Evolutionary conservation across 192 early-diverging fungal species (phyloP).

Genomic region (Phycomyces blakesleeanus): DNA sequence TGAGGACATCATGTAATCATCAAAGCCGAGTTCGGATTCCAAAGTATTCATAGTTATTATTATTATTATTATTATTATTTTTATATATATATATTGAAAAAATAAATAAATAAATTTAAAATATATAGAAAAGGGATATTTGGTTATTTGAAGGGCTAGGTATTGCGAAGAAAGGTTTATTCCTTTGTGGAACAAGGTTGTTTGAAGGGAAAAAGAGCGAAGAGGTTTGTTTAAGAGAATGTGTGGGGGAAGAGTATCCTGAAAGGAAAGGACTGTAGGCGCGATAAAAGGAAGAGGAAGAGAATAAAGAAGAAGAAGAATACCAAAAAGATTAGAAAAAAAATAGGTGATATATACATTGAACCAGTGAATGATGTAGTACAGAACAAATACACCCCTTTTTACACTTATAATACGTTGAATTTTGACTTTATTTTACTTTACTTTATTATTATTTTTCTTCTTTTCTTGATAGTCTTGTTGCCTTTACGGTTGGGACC

Average conservation of each 20-base stretch:
- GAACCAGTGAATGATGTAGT: not conserved
- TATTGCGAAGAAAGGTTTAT: no score
- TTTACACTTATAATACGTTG: not conserved
- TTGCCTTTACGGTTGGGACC: no score
- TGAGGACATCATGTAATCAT: conserved; percentile 11
- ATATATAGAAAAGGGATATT: no score
- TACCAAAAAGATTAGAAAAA: not conserved
- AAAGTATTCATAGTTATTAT: conserved; percentile 3
- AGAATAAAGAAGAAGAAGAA: not conserved
- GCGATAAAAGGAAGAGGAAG: not conserved
- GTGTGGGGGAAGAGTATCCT: not conserved
- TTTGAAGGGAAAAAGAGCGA: not conserved
- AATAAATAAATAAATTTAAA: no score
- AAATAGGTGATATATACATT: not conserved
- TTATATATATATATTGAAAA: no score
- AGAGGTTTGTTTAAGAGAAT: not conserved
- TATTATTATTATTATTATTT: no score
- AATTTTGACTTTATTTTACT: no score
- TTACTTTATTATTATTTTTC: no score
- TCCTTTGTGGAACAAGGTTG: no score
- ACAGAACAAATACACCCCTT: not conserved
- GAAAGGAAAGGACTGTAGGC: conserved; percentile 1
- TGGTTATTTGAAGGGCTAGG: no score
- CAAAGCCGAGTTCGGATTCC: conserved; percentile 16
- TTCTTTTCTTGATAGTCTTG: no score